These are phyloP conservation scores for Bonnemaisonia californica DNA, from an alignment of 31 red algal species.

Conservation along the genomic window DNA sequence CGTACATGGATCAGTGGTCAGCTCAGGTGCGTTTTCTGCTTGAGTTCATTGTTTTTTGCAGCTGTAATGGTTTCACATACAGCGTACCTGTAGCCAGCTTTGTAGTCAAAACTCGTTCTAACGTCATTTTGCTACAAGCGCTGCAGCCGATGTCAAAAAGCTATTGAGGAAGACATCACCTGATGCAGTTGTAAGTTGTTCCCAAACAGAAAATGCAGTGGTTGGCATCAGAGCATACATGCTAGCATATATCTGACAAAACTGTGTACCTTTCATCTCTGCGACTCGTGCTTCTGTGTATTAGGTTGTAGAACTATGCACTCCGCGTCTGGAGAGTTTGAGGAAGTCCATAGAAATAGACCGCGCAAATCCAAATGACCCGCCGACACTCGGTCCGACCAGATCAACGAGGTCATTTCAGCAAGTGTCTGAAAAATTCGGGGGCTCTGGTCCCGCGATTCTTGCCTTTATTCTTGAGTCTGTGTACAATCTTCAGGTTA, in stretches of 20 bases:
- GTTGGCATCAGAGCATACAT: too few species aligned
- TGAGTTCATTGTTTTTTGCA: too few species aligned
- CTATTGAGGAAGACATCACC: slow-evolving; percentile 33
- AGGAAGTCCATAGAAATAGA: slow-evolving; percentile 8
- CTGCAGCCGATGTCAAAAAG: slow-evolving; percentile 30
- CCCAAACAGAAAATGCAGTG: too few species aligned
- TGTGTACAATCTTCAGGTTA: slow-evolving; percentile 44
- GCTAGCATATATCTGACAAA: neutral
- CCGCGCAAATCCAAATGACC: neutral
- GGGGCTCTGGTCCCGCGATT: slow-evolving; percentile 38
- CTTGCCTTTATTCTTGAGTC: slow-evolving; percentile 47
- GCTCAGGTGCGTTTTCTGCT: slow-evolving; percentile 30
- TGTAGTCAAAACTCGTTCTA: too few species aligned
- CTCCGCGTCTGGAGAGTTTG: slow-evolving; percentile 34
- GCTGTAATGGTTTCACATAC: too few species aligned
- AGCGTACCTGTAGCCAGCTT: too few species aligned
- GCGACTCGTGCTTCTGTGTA: neutral
- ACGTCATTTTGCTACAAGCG: neutral
- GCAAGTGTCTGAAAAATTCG: slow-evolving; percentile 37
- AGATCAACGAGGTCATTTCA: slow-evolving; percentile 18
- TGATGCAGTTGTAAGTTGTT: slow-evolving; percentile 41
- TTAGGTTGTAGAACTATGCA: slow-evolving; percentile 56
- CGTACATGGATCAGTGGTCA: slow-evolving; percentile 57
- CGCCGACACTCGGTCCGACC: neutral
- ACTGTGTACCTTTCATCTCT: neutral